Base-by-base conservation (phyloP, 129 eudicot genomes). In the Oenanthe sinensis region DNA sequence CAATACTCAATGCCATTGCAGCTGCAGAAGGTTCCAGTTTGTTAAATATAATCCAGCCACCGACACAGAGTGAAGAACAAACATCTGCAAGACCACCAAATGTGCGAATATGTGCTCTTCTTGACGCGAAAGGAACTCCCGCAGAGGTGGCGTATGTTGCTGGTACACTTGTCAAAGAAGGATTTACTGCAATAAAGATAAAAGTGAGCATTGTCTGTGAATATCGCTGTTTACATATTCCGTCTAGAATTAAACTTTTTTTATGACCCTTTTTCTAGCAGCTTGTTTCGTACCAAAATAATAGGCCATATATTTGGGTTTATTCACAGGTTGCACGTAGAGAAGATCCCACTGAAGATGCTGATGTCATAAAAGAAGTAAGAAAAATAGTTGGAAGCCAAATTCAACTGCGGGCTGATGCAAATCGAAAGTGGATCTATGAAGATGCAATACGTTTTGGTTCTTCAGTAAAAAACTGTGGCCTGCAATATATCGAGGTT, bases 401-500 rank as follows among this genome's bases (percentile, higher is more conserved):
- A 10, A 81, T 90, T 78, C 89, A 88, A 76, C 87, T 95, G 24
- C 96, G 99, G 70, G 97, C 84, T 67, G 99, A 95, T 87, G 99
- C 99, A 75, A 95, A 95, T 83, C 82, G 89, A 50, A 88, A 85
- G 79, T 95, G 99, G 99, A 83, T 87, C 67, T 91, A 88, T 80
- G 82, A 87, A 76, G 81, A 91, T 24, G 97, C 99, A 74, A 78
- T 88, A 67, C 83, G 60, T 67, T 95, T 95, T 86, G 96, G 91
- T 48, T 43, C 43, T 62, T 83, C 81, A 47, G 91, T 92, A 68
- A 91, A 85, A 84, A 87, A 83, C 75, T 90, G 86, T 79, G 75
- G 75, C 84, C 87, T 95, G 81, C 92, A 89, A 70, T 95, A 91
- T 81, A 92, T 95, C 69, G 99, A 95, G 96, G 98, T 92, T 82